Evolutionary conservation across 176 grass and related monocot species (phyloP).

Genomic region (Thinopyrum elongatum): DNA sequence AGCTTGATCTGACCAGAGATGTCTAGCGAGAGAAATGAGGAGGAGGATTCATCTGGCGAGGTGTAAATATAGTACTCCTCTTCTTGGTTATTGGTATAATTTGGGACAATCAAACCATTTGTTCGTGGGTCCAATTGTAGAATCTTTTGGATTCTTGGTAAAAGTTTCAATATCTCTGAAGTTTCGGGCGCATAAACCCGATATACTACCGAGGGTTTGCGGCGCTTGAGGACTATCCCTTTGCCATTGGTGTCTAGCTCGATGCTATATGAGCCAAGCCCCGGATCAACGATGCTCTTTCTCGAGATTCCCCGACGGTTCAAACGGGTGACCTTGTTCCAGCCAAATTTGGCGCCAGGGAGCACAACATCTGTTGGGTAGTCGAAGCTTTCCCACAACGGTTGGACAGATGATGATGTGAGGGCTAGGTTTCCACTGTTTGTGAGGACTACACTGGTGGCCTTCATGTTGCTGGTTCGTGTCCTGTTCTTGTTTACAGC

Average conservation of each 20-base stretch:
- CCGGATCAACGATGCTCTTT: conserved; percentile 33
- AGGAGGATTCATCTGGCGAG: neutral
- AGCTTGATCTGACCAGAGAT: conserved; percentile 33
- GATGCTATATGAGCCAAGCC: conserved; percentile 24
- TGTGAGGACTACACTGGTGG: conserved; percentile 1
- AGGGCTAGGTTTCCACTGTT: conserved; percentile 40
- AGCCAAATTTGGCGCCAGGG: conserved; percentile 36
- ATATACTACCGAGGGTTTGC: neutral
- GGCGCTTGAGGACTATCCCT: neutral
- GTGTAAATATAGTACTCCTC: conserved; percentile 40
- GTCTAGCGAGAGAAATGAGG: conserved; percentile 9
- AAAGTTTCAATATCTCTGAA: neutral
- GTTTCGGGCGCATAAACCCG: neutral
- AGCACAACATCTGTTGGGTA: conserved; percentile 40
- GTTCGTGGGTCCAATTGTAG: neutral
- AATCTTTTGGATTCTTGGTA: conserved; percentile 4
- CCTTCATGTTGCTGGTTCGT: neutral
- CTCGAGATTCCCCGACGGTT: conserved; percentile 29
- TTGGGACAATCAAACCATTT: neutral
- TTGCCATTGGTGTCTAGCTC: conserved; percentile 17
- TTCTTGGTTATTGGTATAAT: neutral
- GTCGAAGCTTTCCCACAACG: conserved; percentile 56
- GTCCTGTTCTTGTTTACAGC: neutral
- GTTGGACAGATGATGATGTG: neutral
- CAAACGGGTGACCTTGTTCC: conserved; percentile 28